Conservation (phyloP, 805 yeast genomes). For the Starmerella bombi region DNA sequence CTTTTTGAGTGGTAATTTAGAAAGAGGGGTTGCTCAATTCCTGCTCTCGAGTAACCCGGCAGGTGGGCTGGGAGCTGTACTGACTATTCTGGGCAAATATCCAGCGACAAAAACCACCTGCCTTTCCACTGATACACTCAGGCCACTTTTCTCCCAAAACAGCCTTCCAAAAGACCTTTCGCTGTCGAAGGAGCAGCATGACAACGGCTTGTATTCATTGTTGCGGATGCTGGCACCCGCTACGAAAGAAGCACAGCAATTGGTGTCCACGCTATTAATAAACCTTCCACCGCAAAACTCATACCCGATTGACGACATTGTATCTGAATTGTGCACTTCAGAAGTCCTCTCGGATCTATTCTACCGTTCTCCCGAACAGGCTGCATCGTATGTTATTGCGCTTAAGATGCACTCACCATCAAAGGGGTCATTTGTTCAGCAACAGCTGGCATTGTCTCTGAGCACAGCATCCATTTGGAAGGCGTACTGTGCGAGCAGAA, state of each 20-base stretch:
- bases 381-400: conserved; percentile 9
- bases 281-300: not conserved
- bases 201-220: not conserved
- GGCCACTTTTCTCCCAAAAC: not conserved
- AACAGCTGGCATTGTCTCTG: conserved; percentile 6
- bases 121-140: not conserved
- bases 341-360: too few relatives aligned
- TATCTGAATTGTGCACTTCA: not conserved
- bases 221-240: not conserved
- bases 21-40: not conserved
- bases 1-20: not conserved
- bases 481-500: conserved; percentile 2
- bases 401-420: conserved; percentile 11
- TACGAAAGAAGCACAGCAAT: conserved; percentile 4
- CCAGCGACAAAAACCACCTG: not conserved
- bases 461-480: conserved; percentile 16
- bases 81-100: not conserved
- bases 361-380: too few relatives aligned
- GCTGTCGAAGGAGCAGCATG: not conserved
- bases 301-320: not conserved
- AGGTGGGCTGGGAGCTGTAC: not conserved
- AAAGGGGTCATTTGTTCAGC: conserved; percentile 4
- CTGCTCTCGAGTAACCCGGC: not conserved
- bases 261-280: conserved; percentile 2
- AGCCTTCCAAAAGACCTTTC: not conserved